A percentile compares a stretch with the other conserved stretches of the same genome.
These are phyloP conservation scores for Catenaria anguillulae DNA, from an alignment of 371 early-diverging fungal genomes.

Conservation along the genomic window DNA sequence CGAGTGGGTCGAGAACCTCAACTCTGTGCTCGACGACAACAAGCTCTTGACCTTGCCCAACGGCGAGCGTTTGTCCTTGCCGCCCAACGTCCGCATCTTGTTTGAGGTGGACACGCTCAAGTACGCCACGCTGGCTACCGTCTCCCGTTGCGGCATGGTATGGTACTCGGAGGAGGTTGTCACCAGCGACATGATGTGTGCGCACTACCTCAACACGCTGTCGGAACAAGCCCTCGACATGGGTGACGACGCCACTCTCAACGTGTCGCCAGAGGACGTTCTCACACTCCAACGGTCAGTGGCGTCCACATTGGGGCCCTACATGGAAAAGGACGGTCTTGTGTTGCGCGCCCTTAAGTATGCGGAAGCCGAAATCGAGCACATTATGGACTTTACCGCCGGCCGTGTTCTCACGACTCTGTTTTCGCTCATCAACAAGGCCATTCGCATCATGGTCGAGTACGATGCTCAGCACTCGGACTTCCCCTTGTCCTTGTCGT, in stretches of 20 bases:
- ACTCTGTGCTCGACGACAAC: conserved; percentile 95
- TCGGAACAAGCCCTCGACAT: conserved; percentile 64
- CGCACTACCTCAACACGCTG: conserved; percentile 68
- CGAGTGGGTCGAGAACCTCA: conserved; percentile 99
- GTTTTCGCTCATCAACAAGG: conserved; percentile 79
- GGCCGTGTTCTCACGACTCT: conserved; percentile 74
- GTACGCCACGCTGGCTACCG: conserved; percentile 96
- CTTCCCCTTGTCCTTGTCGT: conserved; percentile 70
- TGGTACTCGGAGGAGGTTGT: conserved; percentile 94
- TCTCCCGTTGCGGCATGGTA: conserved; percentile 98
- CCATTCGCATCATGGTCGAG: conserved; percentile 65
- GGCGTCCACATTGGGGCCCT: conserved; percentile 52
- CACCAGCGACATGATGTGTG: conserved; percentile 59
- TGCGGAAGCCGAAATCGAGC: conserved; percentile 50
- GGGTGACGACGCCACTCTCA: conserved; percentile 45
- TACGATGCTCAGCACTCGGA: conserved; percentile 82
- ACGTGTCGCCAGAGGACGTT: conserved; percentile 16
- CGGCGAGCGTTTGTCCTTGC: conserved; percentile 93
- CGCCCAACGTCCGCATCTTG: conserved; percentile 92
- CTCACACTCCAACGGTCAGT: conserved; percentile 55
- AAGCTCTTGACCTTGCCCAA: conserved; percentile 90
- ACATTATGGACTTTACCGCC: conserved; percentile 93
- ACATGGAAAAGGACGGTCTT: conserved; percentile 49
- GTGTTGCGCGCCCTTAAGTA: conserved; percentile 12
- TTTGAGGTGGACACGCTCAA: conserved; percentile 97